Conservation (phyloP, 768 basidiomycete genomes). For the Russula foetens region DNA sequence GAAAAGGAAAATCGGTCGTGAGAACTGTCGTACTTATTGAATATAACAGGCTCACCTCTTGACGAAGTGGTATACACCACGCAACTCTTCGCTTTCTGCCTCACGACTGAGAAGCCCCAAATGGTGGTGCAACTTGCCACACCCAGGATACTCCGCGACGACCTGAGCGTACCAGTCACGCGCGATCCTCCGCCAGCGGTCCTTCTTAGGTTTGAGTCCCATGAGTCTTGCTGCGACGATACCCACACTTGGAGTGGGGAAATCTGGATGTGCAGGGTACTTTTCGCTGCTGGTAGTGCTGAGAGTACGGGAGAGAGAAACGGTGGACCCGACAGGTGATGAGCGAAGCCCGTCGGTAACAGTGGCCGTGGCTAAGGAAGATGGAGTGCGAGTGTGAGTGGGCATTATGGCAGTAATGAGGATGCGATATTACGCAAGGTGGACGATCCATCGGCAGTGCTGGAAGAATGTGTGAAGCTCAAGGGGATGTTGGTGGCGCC, state of each 20-base stretch:
- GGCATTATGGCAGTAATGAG: slow-evolving; percentile 81
- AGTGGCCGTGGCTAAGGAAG: slow-evolving; percentile 50
- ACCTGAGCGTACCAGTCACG: no score
- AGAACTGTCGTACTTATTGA: neutral
- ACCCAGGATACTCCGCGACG: no score
- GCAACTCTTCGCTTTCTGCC: slow-evolving; percentile 75
- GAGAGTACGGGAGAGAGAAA: slow-evolving; percentile 14
- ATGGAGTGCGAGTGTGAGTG: slow-evolving; percentile 30
- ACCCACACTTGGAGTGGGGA: slow-evolving; percentile 65
- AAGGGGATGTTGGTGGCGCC: no score
- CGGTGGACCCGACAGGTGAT: slow-evolving; percentile 10
- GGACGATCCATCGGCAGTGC: slow-evolving; percentile 75
- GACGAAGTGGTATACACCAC: slow-evolving; percentile 86
- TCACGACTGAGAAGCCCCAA: no score
- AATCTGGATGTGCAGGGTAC: slow-evolving; percentile 25
- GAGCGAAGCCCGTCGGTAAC: slow-evolving; percentile 31
- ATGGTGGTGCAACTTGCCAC: no score
- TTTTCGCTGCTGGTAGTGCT: slow-evolving; percentile 11
- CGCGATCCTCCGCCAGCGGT: no score
- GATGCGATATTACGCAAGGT: slow-evolving; percentile 92
- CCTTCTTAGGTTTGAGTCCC: slow-evolving; percentile 86
- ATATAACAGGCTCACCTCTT: slow-evolving; percentile 60
- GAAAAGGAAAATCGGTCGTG: slow-evolving; percentile 2
- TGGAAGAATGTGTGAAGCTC: slow-evolving; percentile 71
- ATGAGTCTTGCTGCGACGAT: slow-evolving; percentile 71